Percentiles rank a stretch among this genome's conserved stretches.
These are phyloP conservation scores for Aspergillus diversus DNA, from an alignment of 495 filamentous ascomycete genomes.

Conservation along the genomic window DNA sequence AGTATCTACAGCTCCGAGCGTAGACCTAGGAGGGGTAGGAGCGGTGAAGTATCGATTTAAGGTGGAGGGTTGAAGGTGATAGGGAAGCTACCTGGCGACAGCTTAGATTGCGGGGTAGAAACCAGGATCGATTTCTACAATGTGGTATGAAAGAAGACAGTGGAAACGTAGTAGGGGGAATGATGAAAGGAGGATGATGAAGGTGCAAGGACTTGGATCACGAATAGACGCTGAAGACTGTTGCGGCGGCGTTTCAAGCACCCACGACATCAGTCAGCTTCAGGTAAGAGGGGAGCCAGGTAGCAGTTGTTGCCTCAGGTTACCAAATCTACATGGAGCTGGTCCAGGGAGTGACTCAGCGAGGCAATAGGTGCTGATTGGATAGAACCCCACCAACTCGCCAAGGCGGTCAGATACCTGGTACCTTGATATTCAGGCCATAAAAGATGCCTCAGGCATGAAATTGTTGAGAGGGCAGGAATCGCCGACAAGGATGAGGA, in stretches of 20 bases:
- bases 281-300: conserved; percentile 36
- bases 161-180: conserved; percentile 21
- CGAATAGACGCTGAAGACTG: conserved; percentile 2
- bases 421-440: not conserved
- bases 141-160: conserved; percentile 8
- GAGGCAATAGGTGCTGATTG: conserved; percentile 8
- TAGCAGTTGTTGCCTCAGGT: conserved; percentile 8
- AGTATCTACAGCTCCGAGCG: conserved; percentile 37
- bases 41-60: conserved; percentile 35
- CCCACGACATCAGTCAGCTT: conserved; percentile 19
- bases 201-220: conserved; percentile 22
- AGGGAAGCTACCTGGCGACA: not conserved
- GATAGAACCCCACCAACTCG: conserved; percentile 15
- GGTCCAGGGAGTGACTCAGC: conserved; percentile 19
- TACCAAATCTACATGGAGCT: conserved; percentile 4
- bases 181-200: conserved; percentile 22
- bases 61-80: conserved; percentile 6
- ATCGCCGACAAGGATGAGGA: not conserved
- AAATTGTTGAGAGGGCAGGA: not conserved
- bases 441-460: not conserved
- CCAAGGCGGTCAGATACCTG: not conserved
- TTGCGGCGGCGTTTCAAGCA: conserved; percentile 11
- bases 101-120: conserved; percentile 16
- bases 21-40: conserved; percentile 31
- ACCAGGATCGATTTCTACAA: conserved; percentile 4